phyloP scores from a whole-genome alignment of 1,284 basidiomycete genomes.

The Cryptococcus jaspeensis region DNA sequence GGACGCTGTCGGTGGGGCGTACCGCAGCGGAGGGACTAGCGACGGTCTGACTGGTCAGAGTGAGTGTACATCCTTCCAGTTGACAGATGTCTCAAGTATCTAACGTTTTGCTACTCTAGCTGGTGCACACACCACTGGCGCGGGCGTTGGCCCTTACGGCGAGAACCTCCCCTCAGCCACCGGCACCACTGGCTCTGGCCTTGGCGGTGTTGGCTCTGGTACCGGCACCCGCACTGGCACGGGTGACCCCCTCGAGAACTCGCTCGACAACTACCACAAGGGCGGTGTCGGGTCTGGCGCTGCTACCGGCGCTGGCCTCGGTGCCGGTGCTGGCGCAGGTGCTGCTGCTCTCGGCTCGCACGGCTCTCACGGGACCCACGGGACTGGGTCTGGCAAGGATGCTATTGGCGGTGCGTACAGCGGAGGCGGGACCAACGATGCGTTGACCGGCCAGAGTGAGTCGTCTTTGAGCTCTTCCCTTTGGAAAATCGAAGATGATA shows the following conservation, averaged over 20 bases:
- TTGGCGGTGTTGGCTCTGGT: neutral
- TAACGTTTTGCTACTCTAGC: neutral
- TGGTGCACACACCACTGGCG: constrained; percentile 16
- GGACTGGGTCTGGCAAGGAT: constrained; percentile 5
- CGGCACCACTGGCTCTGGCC: neutral
- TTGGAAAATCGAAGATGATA: neutral
- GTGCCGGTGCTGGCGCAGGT: neutral
- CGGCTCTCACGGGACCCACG: neutral
- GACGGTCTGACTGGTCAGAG: constrained; percentile 39
- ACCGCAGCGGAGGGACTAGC: constrained; percentile 27
- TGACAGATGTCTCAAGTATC: too few species aligned
- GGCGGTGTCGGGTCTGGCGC: neutral
- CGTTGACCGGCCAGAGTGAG: constrained; percentile 39
- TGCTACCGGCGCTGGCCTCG: constrained; percentile 2
- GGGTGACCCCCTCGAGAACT: constrained; percentile 19
- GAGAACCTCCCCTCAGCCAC: constrained; percentile 19
- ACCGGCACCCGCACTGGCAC: constrained; percentile 3
- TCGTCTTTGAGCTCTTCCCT: constrained; percentile 5
- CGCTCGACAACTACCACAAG: constrained; percentile 14
- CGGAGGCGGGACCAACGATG: constrained; percentile 29
- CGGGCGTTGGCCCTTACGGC: constrained; percentile 28
- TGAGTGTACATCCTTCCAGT: constrained; percentile 16
- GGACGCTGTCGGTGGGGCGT: constrained; percentile 32
- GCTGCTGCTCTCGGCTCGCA: neutral
- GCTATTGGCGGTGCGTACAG: constrained; percentile 33